These are phyloP conservation scores for Fusarium algeriense DNA, from an alignment of 2,329 filamentous ascomycete species.

Conservation along the genomic window DNA sequence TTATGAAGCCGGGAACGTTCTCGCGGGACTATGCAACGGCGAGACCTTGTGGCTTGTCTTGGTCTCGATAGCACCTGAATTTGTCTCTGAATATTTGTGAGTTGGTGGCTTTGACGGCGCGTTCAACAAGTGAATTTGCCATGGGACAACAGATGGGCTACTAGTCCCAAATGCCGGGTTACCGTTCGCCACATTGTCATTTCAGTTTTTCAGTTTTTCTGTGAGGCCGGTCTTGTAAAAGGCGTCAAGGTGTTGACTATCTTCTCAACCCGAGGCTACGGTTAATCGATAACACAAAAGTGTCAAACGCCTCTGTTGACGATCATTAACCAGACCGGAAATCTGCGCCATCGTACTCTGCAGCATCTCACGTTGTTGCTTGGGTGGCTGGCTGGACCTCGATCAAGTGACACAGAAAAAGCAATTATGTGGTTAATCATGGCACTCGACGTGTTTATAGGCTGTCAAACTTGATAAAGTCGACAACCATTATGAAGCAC, in stretches of 20 bases:
- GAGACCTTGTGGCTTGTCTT: constrained; percentile 29
- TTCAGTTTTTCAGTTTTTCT: neutral
- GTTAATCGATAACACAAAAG: constrained; percentile 10
- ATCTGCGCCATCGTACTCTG: constrained; percentile 5
- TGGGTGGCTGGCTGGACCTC: constrained; percentile 8
- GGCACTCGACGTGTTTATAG: neutral
- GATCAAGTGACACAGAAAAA: constrained; percentile 25
- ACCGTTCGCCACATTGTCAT: constrained; percentile 23
- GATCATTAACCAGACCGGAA: constrained; percentile 21
- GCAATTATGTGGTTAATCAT: neutral
- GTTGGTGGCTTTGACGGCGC: constrained; percentile 15
- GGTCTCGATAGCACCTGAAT: constrained; percentile 15
- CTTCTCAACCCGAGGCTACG: neutral
- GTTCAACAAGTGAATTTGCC: constrained; percentile 2
- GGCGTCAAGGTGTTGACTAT: constrained; percentile 13
- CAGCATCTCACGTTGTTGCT: constrained; percentile 11
- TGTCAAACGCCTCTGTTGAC: constrained; percentile 19
- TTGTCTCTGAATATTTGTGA: neutral
- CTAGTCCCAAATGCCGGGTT: neutral
- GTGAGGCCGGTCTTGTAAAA: constrained; percentile 6
- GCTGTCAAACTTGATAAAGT: neutral
- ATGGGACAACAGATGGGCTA: neutral
- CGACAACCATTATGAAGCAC: neutral
- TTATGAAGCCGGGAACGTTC: constrained; percentile 2
- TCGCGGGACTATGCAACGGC: constrained; percentile 17